Base-by-base conservation (phyloP, 768 basidiomycete species). In the Lactifluus subvellereus region DNA sequence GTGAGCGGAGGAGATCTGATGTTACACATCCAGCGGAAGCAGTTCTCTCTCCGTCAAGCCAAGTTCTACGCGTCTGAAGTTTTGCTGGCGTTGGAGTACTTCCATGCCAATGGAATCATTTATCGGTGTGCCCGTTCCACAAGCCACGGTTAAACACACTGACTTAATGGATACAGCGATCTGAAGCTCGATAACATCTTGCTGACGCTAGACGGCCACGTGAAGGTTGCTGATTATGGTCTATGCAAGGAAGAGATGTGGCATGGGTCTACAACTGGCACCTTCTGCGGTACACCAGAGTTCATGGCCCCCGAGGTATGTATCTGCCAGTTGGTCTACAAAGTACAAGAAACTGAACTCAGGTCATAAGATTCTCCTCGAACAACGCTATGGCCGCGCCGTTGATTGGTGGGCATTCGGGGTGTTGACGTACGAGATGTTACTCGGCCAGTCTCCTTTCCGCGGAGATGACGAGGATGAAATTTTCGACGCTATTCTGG, bases 351-450 rank as follows among this genome's bases (percentile, higher is more conserved):
- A 32, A 45, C 35, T 40, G 35, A 13, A 61, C 10, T 27, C 33
- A 40, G 16, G 22, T 42, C 68, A 68, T 67, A 65, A 98, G 95
- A 99, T 99, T 74, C 80, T 99, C 57, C 83, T 98, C n/a, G 97
- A 99, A 77, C 97, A 98, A 77, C 90, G 94, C 52, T 99, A 99
- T 70, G 95, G 94, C 10, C 92, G 94, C 43, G 96, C 97, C 11
- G 97, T 99, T 47, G 97, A 99, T 72, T 99, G 97, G 97, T 99
- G 97, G 97, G 97, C 97, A 13, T 98, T 98, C 73, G 97, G 97
- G 67, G 97, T 99, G 4, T 76, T 99, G 69, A 98, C 90, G 30
- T 99, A 99, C 73, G 97, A 99, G 77, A 99, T 99, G 97, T 76
- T 99, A 58, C 81, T 98, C 30, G 97, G 97, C 51, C 97, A 98